Conservation (phyloP, 345 rosid species). For the Boechera stricta region DNA sequence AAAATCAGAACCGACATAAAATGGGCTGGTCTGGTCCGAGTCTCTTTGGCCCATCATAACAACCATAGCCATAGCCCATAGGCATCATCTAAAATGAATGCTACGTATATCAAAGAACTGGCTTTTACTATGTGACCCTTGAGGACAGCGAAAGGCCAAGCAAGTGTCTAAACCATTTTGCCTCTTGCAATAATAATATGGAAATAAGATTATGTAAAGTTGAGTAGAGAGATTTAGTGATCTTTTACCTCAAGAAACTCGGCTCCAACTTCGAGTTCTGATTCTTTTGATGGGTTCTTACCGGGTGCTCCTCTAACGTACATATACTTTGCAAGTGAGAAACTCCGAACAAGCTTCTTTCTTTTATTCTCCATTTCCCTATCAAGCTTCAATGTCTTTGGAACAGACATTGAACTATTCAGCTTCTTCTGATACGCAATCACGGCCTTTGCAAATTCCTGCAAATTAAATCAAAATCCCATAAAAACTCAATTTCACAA, state of each 20-base stretch:
- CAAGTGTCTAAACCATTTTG: slow-evolving; percentile 14
- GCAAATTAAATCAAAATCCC: slow-evolving; percentile 21
- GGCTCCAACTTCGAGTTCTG: slow-evolving; percentile 70
- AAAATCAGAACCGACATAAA: not conserved
- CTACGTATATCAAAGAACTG: slow-evolving; percentile 2
- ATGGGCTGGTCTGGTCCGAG: slow-evolving; percentile 3
- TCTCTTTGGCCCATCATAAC: slow-evolving; percentile 25
- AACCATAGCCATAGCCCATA: not conserved
- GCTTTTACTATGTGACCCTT: slow-evolving; percentile 34
- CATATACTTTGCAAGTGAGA: slow-evolving; percentile 72
- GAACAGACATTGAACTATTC: slow-evolving; percentile 50
- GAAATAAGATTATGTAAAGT: not conserved
- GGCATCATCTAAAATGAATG: slow-evolving; percentile 23
- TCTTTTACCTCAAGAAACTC: slow-evolving; percentile 76
- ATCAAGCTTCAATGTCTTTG: slow-evolving; percentile 55
- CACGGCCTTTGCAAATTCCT: slow-evolving; percentile 94
- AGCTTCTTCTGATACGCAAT: slow-evolving; percentile 81
- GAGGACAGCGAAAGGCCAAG: slow-evolving; percentile 30
- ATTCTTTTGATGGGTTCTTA: slow-evolving; percentile 54
- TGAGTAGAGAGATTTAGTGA: not conserved
- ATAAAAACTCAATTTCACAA: slow-evolving; percentile 15
- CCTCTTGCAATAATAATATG: slow-evolving; percentile 19
- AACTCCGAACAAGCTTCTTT: slow-evolving; percentile 62
- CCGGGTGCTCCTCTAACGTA: slow-evolving; percentile 52
- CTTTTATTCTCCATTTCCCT: slow-evolving; percentile 70